Evolutionary conservation across 1,284 basidiomycete genomes (phyloP), one percentile per base, ranked within the genome.

Genomic region (Ceratobasidium sp.): DNA sequence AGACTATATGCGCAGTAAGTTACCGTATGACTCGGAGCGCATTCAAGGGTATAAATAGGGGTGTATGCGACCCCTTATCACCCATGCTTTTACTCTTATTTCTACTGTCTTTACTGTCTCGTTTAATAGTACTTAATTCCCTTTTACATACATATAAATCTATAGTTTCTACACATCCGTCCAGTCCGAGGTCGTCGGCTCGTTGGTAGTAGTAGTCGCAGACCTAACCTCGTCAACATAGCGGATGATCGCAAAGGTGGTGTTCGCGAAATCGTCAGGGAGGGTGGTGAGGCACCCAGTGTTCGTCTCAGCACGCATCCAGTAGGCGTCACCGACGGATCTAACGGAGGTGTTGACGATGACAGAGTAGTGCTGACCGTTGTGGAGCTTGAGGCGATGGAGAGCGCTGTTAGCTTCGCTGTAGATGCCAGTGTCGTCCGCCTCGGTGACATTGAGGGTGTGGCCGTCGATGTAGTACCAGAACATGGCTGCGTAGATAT

Each of bases 361-460:
- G 55, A 85, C 85, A 35, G 82, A 83, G 76, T 85, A 85, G 26
- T 85, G 77, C 77, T 86, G 85, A 5, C 83, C 84, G n/a, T 84
- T 80, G 52, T 82, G 81, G 59, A 85, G 67, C 11, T 78, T 80
- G 52, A 86, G 52, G 23, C 64, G 50, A 41, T 69, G 64, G 2
- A 69, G 41, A 8, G 64, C 64, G 49, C 64, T 69, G 52, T 69
- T 69, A 5, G 52, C 41, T 23, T 69, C 49, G 47, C 52, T 69
- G 64, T 55, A 69, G 50, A 69, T n/a, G 2, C 38, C 38, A 16
- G 64, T 69, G 52, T 69, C 64, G 35, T 69, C 64, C 3, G 64
- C 64, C 28, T 69, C 64, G 52, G 64, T 69, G 57, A 77, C 55
- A 16, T 73, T 70, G 1, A 78, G 46, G 8, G 61, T 69, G 61